phyloP scores from a whole-genome alignment of 2,329 filamentous ascomycete species.

The Alternaria postmessia region DNA sequence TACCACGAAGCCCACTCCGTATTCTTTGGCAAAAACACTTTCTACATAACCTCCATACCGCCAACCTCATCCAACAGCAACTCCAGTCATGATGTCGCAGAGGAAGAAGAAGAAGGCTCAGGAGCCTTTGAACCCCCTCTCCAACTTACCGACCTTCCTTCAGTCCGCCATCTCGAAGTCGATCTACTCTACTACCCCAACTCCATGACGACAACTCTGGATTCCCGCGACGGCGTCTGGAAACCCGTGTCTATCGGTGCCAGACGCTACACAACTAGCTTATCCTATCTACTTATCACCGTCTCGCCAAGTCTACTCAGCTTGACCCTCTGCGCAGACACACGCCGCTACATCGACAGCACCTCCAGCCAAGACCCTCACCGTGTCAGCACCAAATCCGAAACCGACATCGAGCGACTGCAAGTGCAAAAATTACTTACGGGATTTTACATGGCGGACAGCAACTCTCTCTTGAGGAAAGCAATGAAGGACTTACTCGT shows the following conservation, averaged over 20 bases:
- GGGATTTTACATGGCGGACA: conserved; percentile 36
- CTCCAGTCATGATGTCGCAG: conserved; percentile 2
- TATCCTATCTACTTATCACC: conserved; percentile 24
- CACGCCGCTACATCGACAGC: conserved; percentile 15
- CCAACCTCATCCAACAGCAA: neutral
- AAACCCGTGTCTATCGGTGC: conserved; percentile 26
- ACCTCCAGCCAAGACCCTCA: neutral
- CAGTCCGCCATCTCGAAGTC: conserved; percentile 38
- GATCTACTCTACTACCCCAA: conserved; percentile 39
- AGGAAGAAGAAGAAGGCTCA: conserved; percentile 11
- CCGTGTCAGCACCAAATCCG: conserved; percentile 6
- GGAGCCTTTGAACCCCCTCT: conserved; percentile 41
- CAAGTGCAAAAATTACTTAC: conserved; percentile 31
- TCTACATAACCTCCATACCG: conserved; percentile 37
- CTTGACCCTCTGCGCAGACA: conserved; percentile 25
- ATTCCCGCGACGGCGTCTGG: conserved; percentile 20
- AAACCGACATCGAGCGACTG: conserved; percentile 16
- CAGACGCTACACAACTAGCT: conserved; percentile 31
- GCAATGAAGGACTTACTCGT: conserved; percentile 25
- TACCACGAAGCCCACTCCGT: conserved; percentile 52
- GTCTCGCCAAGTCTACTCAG: conserved; percentile 19
- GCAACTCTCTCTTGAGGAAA: conserved; percentile 24
- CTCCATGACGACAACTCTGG: conserved; percentile 9
- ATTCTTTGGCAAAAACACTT: conserved; percentile 54
- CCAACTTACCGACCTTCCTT: conserved; percentile 25